A percentile compares a stretch with the other conserved stretches of the same genome.
These are phyloP conservation scores for Mycena vitilis DNA, from an alignment of 768 basidiomycete species.

Conservation along the genomic window DNA sequence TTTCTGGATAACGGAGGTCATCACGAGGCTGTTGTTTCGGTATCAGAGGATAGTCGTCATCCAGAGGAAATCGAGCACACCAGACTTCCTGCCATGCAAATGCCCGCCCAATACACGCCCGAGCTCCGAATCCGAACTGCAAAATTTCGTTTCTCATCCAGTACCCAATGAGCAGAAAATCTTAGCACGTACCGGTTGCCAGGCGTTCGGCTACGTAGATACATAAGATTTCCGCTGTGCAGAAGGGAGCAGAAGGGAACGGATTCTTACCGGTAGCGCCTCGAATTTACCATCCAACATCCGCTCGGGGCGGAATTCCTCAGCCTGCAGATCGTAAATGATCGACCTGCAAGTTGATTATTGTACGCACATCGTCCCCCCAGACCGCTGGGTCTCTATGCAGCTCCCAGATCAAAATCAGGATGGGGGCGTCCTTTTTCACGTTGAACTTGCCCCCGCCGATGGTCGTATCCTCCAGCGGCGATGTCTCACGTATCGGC, in stretches of 20 bases:
- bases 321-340: constrained; percentile 42
- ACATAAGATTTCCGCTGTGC: background rate
- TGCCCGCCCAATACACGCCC: constrained; percentile 51
- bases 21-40: constrained; percentile 44
- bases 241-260: no score
- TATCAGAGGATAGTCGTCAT: no score
- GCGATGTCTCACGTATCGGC: constrained; percentile 46
- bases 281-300: constrained; percentile 63
- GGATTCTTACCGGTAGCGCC: constrained; percentile 48
- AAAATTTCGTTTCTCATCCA: no score
- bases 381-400: constrained; percentile 57
- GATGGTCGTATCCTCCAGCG: constrained; percentile 52
- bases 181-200: constrained; percentile 51
- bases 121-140: constrained; percentile 39
- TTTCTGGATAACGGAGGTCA: constrained; percentile 55
- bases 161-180: constrained; percentile 32
- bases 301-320: constrained; percentile 58
- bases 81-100: constrained; percentile 62
- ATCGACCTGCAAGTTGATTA: background rate
- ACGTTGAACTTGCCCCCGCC: constrained; percentile 54
- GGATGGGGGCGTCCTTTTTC: constrained; percentile 43
- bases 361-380: constrained; percentile 58
- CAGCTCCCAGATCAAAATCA: constrained; percentile 43
- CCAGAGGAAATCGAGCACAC: background rate
- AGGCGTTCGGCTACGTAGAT: constrained; percentile 50